phyloP scores from a whole-genome alignment of 1,284 basidiomycete species.

The Gomphus sp. region DNA sequence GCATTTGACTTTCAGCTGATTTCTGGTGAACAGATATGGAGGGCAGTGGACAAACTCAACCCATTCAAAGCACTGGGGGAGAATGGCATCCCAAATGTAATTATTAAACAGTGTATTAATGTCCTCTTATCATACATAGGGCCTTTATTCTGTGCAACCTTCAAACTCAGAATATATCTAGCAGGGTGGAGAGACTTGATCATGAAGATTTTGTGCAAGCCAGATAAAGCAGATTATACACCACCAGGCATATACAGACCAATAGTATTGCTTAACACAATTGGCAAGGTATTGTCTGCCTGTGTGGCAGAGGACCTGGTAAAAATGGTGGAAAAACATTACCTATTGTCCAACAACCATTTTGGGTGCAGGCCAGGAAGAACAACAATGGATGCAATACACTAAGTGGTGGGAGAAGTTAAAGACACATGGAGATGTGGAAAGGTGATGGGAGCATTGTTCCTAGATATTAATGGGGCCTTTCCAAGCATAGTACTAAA shows the following conservation, averaged over 20 bases:
- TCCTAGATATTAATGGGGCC: no score
- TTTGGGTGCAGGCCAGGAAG: no score
- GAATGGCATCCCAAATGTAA: constrained; percentile 26
- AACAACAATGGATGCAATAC: constrained; percentile 29
- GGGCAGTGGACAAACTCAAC: no score
- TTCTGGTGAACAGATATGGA: no score
- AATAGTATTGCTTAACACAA: constrained; percentile 27
- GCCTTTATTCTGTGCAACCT: constrained; percentile 22
- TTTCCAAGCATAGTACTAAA: constrained; percentile 32
- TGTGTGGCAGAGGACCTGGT: constrained; percentile 18
- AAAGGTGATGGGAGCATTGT: constrained; percentile 30
- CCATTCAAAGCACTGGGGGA: constrained; percentile 29
- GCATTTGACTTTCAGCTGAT: no score
- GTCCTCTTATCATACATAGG: constrained; percentile 20
- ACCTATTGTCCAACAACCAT: no score
- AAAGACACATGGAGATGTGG: constrained; percentile 25
- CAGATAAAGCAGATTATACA: constrained; percentile 26
- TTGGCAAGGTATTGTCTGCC: constrained; percentile 25
- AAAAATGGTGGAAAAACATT: no score
- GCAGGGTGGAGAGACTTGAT: constrained; percentile 21
- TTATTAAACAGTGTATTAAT: constrained; percentile 20
- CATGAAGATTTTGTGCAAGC: constrained; percentile 30
- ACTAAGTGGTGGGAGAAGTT: no score
- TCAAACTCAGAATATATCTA: constrained; percentile 21
- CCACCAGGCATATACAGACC: constrained; percentile 28